A percentile compares a stretch with the other conserved stretches of the same genome.
Conservation (phyloP, 1,284 basidiomycete genomes). For the Sparassis latifolia region DNA sequence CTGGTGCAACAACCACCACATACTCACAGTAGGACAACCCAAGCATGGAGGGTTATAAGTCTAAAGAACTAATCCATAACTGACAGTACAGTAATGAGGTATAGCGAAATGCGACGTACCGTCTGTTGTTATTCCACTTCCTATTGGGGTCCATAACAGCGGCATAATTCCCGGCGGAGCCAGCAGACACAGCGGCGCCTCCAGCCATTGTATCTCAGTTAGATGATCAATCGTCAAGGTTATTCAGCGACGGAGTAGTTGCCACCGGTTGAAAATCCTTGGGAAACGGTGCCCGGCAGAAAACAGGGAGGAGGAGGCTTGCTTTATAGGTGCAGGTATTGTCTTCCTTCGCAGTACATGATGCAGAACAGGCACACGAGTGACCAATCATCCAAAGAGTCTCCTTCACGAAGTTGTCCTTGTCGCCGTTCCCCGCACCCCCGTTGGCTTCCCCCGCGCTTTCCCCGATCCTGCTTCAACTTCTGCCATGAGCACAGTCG, state of each 20-base stretch:
- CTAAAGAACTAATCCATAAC: conserved; percentile 26
- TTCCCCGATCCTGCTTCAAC: too few relatives aligned
- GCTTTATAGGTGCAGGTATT: conserved; percentile 19
- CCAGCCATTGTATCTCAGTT: conserved; percentile 36
- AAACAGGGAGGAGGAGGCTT: conserved; percentile 15
- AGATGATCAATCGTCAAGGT: conserved; percentile 11
- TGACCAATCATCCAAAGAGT: neutral
- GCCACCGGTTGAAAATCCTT: conserved; percentile 6
- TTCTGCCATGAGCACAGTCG: too few relatives aligned
- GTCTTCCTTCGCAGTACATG: neutral
- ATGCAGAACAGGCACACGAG: neutral
- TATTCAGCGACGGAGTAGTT: conserved; percentile 19
- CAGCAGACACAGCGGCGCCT: conserved; percentile 30
- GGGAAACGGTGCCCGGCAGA: neutral
- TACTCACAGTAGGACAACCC: conserved; percentile 61
- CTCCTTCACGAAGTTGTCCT: neutral
- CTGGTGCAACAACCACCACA: conserved; percentile 1
- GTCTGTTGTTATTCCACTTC: conserved; percentile 69
- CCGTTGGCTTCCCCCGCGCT: too few relatives aligned
- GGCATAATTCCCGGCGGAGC: conserved; percentile 31
- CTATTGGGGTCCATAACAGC: conserved; percentile 58
- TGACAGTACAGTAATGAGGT: neutral
- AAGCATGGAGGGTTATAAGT: conserved; percentile 55
- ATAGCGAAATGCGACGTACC: conserved; percentile 32
- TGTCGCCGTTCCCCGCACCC: too few relatives aligned